Evolutionary conservation across 129 eudicot species (phyloP).

Genomic region (Glebionis coronaria): DNA sequence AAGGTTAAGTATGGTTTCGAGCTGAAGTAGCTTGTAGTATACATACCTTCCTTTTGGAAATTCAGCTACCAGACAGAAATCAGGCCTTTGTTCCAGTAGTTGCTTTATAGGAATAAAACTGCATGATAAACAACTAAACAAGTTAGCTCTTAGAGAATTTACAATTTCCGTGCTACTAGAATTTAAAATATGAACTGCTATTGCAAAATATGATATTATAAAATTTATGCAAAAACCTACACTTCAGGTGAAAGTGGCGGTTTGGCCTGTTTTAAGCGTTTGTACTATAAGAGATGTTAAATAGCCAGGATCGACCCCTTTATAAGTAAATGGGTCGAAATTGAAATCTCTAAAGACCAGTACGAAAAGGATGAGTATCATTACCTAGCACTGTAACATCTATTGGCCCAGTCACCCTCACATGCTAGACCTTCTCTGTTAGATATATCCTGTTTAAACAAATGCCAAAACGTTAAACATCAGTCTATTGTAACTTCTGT

Average conservation of each 20-base stretch:
- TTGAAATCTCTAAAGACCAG: neutral
- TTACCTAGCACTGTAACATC: conserved; percentile 61
- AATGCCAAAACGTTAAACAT: neutral
- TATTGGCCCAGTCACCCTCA: conserved; percentile 76
- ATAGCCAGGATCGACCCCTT: too few relatives aligned
- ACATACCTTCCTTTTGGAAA: conserved; percentile 65
- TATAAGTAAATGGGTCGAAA: too few relatives aligned
- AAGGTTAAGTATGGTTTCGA: neutral
- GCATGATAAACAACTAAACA: conserved; percentile 27
- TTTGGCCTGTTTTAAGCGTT: too few relatives aligned
- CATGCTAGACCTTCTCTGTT: conserved; percentile 83
- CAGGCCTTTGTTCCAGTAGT: conserved; percentile 61
- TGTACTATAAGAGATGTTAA: too few relatives aligned
- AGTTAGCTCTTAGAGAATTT: neutral
- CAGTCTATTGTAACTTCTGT: neutral
- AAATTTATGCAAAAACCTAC: too few relatives aligned
- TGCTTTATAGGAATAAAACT: conserved; percentile 59
- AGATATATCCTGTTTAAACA: conserved; percentile 62
- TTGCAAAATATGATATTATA: too few relatives aligned
- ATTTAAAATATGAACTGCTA: too few relatives aligned
- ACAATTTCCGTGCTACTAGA: neutral
- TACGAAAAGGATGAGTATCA: neutral
- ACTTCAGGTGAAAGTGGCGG: too few relatives aligned
- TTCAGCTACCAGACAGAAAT: conserved; percentile 60
- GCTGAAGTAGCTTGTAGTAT: neutral